Conservation (phyloP, 768 basidiomycete species). For the Leccinum variicolor region DNA sequence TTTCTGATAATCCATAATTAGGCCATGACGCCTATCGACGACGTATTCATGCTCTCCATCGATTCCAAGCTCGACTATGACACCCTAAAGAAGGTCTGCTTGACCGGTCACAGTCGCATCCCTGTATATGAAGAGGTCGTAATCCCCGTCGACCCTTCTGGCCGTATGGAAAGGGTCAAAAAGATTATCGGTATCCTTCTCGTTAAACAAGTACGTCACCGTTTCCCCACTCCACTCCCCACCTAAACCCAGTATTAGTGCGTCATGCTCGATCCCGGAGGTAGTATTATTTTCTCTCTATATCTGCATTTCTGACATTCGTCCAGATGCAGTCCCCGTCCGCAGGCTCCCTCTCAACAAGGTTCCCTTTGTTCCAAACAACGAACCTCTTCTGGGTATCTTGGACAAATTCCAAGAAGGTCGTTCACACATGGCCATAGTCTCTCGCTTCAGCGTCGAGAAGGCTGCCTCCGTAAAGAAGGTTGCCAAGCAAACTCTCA, state of each 20-base stretch:
- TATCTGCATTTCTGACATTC: neutral
- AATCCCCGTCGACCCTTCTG: conserved; percentile 39
- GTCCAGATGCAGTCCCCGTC: conserved; percentile 72
- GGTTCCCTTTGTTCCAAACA: conserved; percentile 82
- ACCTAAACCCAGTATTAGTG: conserved; percentile 37
- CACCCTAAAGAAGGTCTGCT: conserved; percentile 69
- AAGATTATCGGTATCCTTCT: conserved; percentile 85
- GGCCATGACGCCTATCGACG: conserved; percentile 79
- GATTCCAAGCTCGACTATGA: conserved; percentile 80
- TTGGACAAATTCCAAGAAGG: conserved; percentile 90
- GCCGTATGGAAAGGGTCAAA: conserved; percentile 55
- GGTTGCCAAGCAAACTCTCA: conserved; percentile 75
- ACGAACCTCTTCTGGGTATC: conserved; percentile 80
- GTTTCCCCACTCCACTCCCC: neutral
- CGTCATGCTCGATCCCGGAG: conserved; percentile 83
- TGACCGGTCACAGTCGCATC: conserved; percentile 80
- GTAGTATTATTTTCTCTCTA: conserved; percentile 27
- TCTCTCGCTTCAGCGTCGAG: conserved; percentile 69
- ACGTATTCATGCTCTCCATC: conserved; percentile 87
- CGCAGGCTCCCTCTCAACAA: conserved; percentile 83
- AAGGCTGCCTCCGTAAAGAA: conserved; percentile 81
- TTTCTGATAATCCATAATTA: conserved; percentile 20
- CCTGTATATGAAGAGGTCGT: conserved; percentile 81
- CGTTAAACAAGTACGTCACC: conserved; percentile 61
- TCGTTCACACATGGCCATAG: conserved; percentile 89